A percentile compares a stretch with the other conserved stretches of the same genome.
Evolutionary conservation across 1,284 basidiomycete genomes (phyloP).

Genomic region (Cryptococcus floricola): DNA sequence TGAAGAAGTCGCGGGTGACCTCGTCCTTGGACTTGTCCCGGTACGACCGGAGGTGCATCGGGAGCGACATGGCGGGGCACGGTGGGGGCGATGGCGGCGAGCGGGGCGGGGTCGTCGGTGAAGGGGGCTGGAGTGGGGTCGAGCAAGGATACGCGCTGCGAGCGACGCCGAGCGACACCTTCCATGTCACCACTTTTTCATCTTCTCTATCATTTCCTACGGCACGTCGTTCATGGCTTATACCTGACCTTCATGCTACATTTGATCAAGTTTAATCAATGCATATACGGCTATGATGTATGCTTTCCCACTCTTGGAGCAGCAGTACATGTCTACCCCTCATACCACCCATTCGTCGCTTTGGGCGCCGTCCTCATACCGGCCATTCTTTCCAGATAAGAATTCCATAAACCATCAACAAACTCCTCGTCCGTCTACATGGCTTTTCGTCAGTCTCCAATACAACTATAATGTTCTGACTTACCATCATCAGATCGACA

Average conservation of each 20-base stretch:
- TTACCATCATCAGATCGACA: slow-evolving; percentile 18
- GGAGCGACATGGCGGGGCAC: slow-evolving; percentile 44
- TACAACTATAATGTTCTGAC: slow-evolving; percentile 1
- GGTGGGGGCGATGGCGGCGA: neutral
- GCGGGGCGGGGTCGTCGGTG: neutral
- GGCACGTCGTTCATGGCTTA: too few species aligned
- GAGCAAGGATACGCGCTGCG: too few species aligned
- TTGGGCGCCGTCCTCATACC: slow-evolving; percentile 1
- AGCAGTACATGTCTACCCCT: neutral
- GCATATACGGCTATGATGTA: too few species aligned
- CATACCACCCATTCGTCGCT: slow-evolving; percentile 1
- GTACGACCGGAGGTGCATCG: slow-evolving; percentile 74
- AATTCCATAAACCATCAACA: slow-evolving; percentile 19
- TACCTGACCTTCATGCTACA: neutral
- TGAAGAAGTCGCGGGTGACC: slow-evolving; percentile 75
- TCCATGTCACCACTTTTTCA: neutral
- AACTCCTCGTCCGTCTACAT: slow-evolving; percentile 18
- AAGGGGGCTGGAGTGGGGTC: too few species aligned
- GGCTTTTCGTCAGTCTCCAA: neutral
- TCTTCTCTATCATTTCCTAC: neutral
- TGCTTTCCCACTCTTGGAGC: too few species aligned
- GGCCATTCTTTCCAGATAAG: slow-evolving; percentile 14
- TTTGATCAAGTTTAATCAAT: too few species aligned
- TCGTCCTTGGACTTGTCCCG: slow-evolving; percentile 86
- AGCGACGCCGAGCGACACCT: too few species aligned